phyloP scores from a whole-genome alignment of 164 flowering plant species.

The Liriodendron chinense region DNA sequence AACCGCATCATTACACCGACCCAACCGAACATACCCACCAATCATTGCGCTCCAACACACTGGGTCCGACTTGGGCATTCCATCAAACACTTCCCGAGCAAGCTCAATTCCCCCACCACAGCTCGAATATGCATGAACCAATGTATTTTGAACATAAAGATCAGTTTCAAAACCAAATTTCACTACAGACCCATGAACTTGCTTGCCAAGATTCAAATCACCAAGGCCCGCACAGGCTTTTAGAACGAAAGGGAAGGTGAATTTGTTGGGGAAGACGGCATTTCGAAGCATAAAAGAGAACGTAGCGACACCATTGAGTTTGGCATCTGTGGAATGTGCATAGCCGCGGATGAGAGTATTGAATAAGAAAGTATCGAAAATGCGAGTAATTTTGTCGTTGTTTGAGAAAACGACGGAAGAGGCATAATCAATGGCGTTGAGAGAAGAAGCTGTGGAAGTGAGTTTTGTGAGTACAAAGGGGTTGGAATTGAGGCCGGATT shows the following conservation, averaged over 20 bases:
- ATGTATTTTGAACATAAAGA: constrained; percentile 14
- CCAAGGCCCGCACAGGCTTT: constrained; percentile 16
- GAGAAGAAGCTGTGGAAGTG: constrained; percentile 8
- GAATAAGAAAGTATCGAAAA: constrained; percentile 17
- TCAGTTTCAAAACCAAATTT: constrained; percentile 17
- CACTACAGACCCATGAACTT: constrained; percentile 13
- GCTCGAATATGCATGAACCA: constrained; percentile 13
- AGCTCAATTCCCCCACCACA: constrained; percentile 6
- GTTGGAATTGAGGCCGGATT: constrained; percentile 15
- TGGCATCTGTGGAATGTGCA: background rate
- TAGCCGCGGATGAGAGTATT: constrained; percentile 20
- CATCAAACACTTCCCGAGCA: constrained; percentile 16
- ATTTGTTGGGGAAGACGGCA: constrained; percentile 16
- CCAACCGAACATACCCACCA: constrained; percentile 16
- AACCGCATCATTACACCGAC: constrained; percentile 12
- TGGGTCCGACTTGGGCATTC: constrained; percentile 15
- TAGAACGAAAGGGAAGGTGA: constrained; percentile 22
- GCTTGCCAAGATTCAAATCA: constrained; percentile 10
- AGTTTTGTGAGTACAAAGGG: constrained; percentile 18
- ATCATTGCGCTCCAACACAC: constrained; percentile 24
- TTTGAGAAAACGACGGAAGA: background rate
- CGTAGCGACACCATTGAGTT: background rate
- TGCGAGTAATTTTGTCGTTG: background rate
- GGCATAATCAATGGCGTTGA: constrained; percentile 10
- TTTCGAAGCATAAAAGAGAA: constrained; percentile 13